Conservation (phyloP, 306 rosid species). For the Glycine soja region DNA sequence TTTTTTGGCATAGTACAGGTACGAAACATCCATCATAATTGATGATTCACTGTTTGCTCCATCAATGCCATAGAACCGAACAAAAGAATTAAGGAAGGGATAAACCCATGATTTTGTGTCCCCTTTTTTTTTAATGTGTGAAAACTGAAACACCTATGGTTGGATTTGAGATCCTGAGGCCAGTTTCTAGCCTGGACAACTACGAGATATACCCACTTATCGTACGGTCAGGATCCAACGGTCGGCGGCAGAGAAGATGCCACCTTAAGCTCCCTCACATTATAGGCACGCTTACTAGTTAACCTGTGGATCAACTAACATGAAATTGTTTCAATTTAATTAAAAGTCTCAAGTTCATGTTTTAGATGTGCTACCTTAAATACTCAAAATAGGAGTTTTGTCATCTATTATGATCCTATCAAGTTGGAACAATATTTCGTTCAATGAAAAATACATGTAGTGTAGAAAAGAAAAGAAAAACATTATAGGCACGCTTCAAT, state of each 20-base stretch:
- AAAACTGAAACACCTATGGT: conserved; percentile 34
- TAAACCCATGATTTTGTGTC: conserved; percentile 49
- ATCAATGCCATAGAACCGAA: conserved; percentile 39
- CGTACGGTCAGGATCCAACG: conserved; percentile 67
- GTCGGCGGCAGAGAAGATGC: conserved; percentile 68
- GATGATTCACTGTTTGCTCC: conserved; percentile 42
- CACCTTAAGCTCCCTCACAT: conserved; percentile 40
- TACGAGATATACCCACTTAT: conserved; percentile 55
- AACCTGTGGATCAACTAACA: no score
- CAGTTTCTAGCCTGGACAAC: conserved; percentile 50
- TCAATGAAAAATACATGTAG: no score
- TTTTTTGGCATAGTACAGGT: conserved; percentile 44
- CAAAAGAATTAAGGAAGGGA: conserved; percentile 42
- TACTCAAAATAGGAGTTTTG: no score
- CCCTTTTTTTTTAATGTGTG: conserved; percentile 3
- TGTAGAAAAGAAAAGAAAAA: no score
- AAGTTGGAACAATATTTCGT: no score
- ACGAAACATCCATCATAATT: conserved; percentile 50
- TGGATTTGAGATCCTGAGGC: conserved; percentile 53
- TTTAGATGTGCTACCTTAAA: no score
- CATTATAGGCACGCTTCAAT: conserved; percentile 51
- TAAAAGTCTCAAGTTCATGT: no score
- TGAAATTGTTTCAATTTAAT: no score
- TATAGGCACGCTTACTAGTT: no score
- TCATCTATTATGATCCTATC: no score